A percentile compares a stretch with the other conserved stretches of the same genome.
Conservation (phyloP, 495 filamentous ascomycete genomes). For the Amphirosellinia nigrospora region DNA sequence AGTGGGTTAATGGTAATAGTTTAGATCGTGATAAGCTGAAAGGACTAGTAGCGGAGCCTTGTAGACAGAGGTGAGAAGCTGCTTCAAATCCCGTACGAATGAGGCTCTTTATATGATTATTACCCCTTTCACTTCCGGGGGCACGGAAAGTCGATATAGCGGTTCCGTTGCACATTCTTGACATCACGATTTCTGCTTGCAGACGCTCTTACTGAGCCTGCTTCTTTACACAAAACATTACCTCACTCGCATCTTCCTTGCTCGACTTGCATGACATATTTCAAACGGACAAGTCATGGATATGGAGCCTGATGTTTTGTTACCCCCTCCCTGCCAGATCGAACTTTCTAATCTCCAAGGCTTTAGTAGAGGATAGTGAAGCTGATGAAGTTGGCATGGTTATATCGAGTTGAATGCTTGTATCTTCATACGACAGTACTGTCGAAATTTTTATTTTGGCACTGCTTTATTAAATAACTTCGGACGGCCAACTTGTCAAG, state of each 20-base stretch:
- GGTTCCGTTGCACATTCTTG: background rate
- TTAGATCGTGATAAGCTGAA: background rate
- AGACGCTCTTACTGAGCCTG: slow-evolving; percentile 19
- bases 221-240: background rate
- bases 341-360: slow-evolving; percentile 1
- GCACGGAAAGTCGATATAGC: background rate
- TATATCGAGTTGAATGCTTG: background rate
- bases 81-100: background rate
- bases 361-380: background rate
- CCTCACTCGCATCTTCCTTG: background rate
- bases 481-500: no score
- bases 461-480: background rate
- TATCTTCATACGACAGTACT: background rate
- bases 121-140: no score
- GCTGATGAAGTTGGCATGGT: background rate
- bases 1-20: background rate
- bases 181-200: background rate
- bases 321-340: slow-evolving; percentile 10
- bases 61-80: slow-evolving; percentile 2
- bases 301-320: background rate
- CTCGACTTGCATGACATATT: slow-evolving; percentile 8
- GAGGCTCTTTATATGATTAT: slow-evolving; percentile 12
- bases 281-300: background rate
- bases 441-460: background rate
- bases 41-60: background rate